These are phyloP conservation scores for Boletus pseudo-olivaceus DNA, from an alignment of 768 basidiomycete species.

Conservation along the genomic window DNA sequence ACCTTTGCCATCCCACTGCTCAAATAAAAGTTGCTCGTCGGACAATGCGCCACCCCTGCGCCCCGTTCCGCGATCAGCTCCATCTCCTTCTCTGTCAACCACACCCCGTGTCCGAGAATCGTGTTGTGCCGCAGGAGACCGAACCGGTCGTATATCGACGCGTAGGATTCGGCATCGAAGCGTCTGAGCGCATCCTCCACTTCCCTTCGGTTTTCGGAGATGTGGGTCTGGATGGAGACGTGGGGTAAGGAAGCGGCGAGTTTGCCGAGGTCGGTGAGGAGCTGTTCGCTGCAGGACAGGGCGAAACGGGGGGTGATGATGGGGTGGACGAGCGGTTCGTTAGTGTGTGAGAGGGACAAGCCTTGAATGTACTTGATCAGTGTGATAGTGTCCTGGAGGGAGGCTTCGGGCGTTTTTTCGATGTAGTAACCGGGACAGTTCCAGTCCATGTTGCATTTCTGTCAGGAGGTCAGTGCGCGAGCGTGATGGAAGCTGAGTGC, in stretches of 20 bases:
- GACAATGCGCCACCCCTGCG: conserved; percentile 88
- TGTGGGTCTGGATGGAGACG: conserved; percentile 85
- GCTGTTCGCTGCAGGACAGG: conserved; percentile 69
- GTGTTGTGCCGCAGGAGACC: conserved; percentile 74
- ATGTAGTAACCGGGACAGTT: conserved; percentile 65
- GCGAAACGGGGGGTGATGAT: conserved; percentile 93
- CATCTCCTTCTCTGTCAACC: conserved; percentile 69
- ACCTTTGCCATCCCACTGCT: conserved; percentile 79
- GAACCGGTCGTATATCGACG: conserved; percentile 73
- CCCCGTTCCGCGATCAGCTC: conserved; percentile 55
- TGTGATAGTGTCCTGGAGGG: conserved; percentile 56
- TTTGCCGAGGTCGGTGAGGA: conserved; percentile 56
- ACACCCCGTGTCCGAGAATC: conserved; percentile 81
- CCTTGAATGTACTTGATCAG: conserved; percentile 67
- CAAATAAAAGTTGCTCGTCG: conserved; percentile 89
- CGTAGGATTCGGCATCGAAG: conserved; percentile 69
- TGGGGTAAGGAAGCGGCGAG: conserved; percentile 53
- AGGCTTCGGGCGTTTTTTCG: conserved; percentile 51
- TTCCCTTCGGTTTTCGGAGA: conserved; percentile 78
- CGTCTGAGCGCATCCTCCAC: conserved; percentile 57
- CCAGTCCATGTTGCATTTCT: conserved; percentile 42
- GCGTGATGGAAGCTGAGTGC: neutral
- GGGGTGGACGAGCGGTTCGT: conserved; percentile 71
- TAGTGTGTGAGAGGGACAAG: conserved; percentile 35
- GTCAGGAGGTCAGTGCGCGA: neutral